Evolutionary conservation across 768 basidiomycete species (phyloP), one percentile per base, ranked within the genome.

Genomic region (Leccinum subgranulosum): DNA sequence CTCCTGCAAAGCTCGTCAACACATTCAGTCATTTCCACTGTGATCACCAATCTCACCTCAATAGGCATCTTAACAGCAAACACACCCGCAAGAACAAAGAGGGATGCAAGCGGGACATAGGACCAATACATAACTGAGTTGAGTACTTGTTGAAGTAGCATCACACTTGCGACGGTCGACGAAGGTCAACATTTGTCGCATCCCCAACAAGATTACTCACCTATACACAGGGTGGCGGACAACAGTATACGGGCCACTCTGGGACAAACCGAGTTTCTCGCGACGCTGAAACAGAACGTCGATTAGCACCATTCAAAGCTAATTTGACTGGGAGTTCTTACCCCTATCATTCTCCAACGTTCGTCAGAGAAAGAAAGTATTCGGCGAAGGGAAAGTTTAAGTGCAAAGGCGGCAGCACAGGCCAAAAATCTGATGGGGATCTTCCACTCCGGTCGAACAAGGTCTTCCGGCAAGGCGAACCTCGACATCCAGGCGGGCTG

Each of bases 191-290:
- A 9, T 31, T 27, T 21, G 49, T 15, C 15, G 0, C 4, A 10
- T 43, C 14, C 7, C 55, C 31, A 7, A 48, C 6, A 28, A 1
- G 45, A 52, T 28, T 39, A 63, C 71, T 54, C 55, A 75, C 74
- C 63, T 66, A 55, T 76, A 76, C 12, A 56, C 53, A 3, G 75
- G 75, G 51, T 76, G 76, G 36, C 76, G 75, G 33, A 76, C 69
- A 28, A 74, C 49, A 8, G 69, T 57, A 54, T 77, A 76, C 5
- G 74, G 75, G 2, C 75, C 75, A 7, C 60, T 65, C 34, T 66
- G 61, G 4, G 67, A 63, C 56, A 73, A 7, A 31, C 58, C 67
- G 0, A 67, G 60, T 51, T 74, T 76, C 57, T 70, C 74, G 39
- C 69, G 53, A 51, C 61, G 31, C 73, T 73, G 62, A 50, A 57